Base-by-base conservation (phyloP, 164 flowering plant genomes). In the Magnolia sinica region DNA sequence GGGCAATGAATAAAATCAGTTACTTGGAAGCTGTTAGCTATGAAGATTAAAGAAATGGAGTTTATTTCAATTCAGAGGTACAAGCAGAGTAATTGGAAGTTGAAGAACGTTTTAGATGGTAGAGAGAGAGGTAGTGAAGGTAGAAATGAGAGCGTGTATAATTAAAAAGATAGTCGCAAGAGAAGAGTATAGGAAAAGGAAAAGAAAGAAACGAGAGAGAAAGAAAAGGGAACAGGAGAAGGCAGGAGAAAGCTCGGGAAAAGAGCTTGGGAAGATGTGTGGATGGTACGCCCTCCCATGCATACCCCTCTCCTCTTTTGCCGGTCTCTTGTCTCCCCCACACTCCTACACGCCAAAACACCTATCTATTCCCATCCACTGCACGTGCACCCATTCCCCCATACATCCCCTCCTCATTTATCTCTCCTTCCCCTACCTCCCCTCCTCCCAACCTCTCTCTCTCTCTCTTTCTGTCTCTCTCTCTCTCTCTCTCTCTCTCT, bases 281-380 rank as follows among this genome's bases (percentile, higher is more conserved):
- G 71, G 61, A 22, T 22, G 77, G 71, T 75, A 75, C 77, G 77
- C 77, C 71, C 7, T 75, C 49, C 77, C 77, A 75, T 75, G 77
- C 77, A 66, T 50, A 10, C 7, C 13, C 63, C 61, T 75, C 64
- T 50, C 77, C 77, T 66, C n/a, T 37, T 23, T 81, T 80, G 80
- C 80, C 84, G 85, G 69, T 83, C 70, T 70, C 66, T 65, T 86
- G 86, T 85, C 89, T 70, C 83, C 81, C 73, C 76, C 79, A 67
- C 64, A 2, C 75, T 77, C 83, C 70, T 77, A 74, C 82, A 78
- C 72, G 78, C 84, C 83, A 76, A 81, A 77, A 70, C 73, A 27
- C 58, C 66, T 74, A 11, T 80, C 79, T 51, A 73, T 76, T 73
- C 73, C 65, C 65, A 70, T 66, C 67, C 76, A 66, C 27, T 76